These are phyloP conservation scores for Xerocomellus intermedius DNA, from an alignment of 768 basidiomycete genomes.

Conservation along the genomic window DNA sequence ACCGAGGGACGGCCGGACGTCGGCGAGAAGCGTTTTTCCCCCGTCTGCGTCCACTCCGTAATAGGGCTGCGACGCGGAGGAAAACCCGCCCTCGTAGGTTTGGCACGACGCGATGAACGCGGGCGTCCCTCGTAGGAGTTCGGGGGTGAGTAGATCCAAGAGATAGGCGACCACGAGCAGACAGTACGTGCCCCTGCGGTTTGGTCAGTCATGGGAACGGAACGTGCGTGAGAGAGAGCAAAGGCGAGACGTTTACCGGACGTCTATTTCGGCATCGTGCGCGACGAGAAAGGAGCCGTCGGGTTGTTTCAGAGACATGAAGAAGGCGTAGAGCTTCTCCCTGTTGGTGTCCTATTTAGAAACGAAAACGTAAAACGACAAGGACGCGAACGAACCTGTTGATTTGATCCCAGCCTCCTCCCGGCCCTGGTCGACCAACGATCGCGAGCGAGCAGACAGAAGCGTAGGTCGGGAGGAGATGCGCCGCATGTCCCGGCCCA, in stretches of 20 bases:
- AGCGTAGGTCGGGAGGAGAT: slow-evolving; percentile 89
- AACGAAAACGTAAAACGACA: no score
- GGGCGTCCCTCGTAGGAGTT: slow-evolving; percentile 72
- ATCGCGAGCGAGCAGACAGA: slow-evolving; percentile 82
- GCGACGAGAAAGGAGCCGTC: slow-evolving; percentile 94
- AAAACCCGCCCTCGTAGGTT: slow-evolving; percentile 97
- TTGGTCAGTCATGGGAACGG: background rate
- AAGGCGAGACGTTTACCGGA: slow-evolving; percentile 55
- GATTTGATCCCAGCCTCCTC: slow-evolving; percentile 85
- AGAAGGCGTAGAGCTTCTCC: slow-evolving; percentile 79
- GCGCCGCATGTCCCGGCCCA: slow-evolving; percentile 84
- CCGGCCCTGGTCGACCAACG: slow-evolving; percentile 67
- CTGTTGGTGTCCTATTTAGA: slow-evolving; percentile 24
- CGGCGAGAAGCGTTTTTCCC: slow-evolving; percentile 33
- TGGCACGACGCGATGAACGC: slow-evolving; percentile 87
- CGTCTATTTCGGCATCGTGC: slow-evolving; percentile 87
- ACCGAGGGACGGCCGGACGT: slow-evolving; percentile 74
- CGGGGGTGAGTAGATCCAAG: slow-evolving; percentile 85
- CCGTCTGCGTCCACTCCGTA: slow-evolving; percentile 34
- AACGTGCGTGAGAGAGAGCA: background rate
- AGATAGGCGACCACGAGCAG: slow-evolving; percentile 80
- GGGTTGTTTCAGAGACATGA: slow-evolving; percentile 86
- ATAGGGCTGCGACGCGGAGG: slow-evolving; percentile 74
- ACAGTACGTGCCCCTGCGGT: slow-evolving; percentile 85
- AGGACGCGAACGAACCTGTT: slow-evolving; percentile 53